These are phyloP conservation scores for Fusarium poae DNA, from an alignment of 2,329 filamentous ascomycete genomes.

Conservation along the genomic window DNA sequence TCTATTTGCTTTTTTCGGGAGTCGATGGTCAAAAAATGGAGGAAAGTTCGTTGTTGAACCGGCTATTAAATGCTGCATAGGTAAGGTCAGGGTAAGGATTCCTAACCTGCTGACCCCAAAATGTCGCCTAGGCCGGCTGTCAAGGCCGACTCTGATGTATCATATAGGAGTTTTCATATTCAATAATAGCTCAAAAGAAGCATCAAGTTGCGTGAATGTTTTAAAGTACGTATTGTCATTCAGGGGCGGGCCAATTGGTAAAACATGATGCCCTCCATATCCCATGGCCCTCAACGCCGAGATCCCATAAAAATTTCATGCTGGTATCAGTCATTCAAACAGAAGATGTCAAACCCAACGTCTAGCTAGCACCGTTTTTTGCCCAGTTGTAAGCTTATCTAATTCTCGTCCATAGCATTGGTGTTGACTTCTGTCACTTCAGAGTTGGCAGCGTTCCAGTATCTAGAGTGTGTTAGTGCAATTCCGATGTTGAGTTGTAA, in stretches of 20 bases:
- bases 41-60: constrained; percentile 29
- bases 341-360: constrained; percentile 47
- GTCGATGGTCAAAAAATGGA: constrained; percentile 30
- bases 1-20: constrained; percentile 46
- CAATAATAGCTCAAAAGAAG: constrained; percentile 32
- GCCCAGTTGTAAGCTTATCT: constrained; percentile 20
- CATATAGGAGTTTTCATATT: constrained; percentile 45
- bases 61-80: constrained; percentile 50
- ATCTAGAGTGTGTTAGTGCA: constrained; percentile 54
- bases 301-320: constrained; percentile 51
- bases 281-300: constrained; percentile 55
- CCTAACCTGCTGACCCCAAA: constrained; percentile 54
- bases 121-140: constrained; percentile 37
- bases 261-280: constrained; percentile 51
- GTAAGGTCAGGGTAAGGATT: constrained; percentile 69
- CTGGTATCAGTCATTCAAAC: constrained; percentile 55
- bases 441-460: constrained; percentile 72
- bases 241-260: constrained; percentile 46
- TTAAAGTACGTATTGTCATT: constrained; percentile 46
- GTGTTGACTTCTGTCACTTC: constrained; percentile 69
- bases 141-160: constrained; percentile 43
- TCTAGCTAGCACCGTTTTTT: constrained; percentile 46
- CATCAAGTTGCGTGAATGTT: constrained; percentile 31
- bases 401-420: constrained; percentile 55
- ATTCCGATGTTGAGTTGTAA: background rate